Percentiles rank a stretch among this genome's conserved stretches.
These are phyloP conservation scores for Claviceps citrina DNA, from an alignment of 2,329 filamentous ascomycete genomes.

Conservation along the genomic window DNA sequence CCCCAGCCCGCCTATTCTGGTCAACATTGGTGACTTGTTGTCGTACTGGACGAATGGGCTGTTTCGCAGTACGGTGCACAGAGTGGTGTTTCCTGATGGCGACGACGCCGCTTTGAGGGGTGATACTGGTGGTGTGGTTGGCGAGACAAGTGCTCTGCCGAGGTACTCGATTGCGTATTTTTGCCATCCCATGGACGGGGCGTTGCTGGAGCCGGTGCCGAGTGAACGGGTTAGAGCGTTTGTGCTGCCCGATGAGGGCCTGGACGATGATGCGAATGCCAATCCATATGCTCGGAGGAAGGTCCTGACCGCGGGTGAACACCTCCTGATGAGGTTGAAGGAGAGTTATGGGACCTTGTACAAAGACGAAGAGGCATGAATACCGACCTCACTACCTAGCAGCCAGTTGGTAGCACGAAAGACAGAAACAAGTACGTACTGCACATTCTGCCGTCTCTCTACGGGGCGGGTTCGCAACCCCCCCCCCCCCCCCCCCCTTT, in stretches of 20 bases:
- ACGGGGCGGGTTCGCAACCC: too few relatives aligned
- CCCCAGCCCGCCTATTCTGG: conserved; percentile 55
- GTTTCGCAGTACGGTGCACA: conserved; percentile 73
- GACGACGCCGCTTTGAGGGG: conserved; percentile 7
- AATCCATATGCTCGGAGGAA: conserved; percentile 37
- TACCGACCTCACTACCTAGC: too few relatives aligned
- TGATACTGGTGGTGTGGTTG: conserved; percentile 17
- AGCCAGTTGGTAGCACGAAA: too few relatives aligned
- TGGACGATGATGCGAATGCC: conserved; percentile 14
- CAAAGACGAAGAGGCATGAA: conserved; percentile 22
- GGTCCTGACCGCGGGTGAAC: conserved; percentile 48
- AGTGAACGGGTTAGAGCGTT: conserved; percentile 38
- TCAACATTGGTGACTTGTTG: conserved; percentile 57
- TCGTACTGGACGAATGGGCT: conserved; percentile 86
- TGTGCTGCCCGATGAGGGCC: conserved; percentile 17
- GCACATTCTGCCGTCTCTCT: too few relatives aligned
- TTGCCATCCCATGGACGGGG: conserved; percentile 44
- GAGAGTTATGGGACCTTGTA: conserved; percentile 45
- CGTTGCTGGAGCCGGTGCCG: conserved; percentile 41
- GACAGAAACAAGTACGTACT: too few relatives aligned
- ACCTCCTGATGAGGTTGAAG: conserved; percentile 44
- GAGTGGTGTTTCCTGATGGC: conserved; percentile 53
- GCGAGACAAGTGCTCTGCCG: conserved; percentile 34
- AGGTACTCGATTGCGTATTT: conserved; percentile 56
- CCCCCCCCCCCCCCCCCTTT: too few relatives aligned